A percentile compares a stretch with the other conserved stretches of the same genome.
Evolutionary conservation across 768 basidiomycete genomes (phyloP).

Genomic region (Megacollybia marginata): DNA sequence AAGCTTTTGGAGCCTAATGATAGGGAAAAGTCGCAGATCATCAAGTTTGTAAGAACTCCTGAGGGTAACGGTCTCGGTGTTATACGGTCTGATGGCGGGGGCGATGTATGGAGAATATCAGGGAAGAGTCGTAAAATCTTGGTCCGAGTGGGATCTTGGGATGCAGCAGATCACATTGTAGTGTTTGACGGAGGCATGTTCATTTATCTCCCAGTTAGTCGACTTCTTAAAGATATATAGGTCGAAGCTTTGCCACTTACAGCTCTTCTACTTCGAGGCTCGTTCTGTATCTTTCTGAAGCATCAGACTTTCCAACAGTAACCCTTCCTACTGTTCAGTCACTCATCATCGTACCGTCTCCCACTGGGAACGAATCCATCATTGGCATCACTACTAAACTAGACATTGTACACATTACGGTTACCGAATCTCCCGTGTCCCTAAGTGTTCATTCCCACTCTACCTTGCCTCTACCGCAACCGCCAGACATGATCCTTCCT

Average conservation of each 20-base stretch:
- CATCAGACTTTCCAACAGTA: conserved; percentile 27
- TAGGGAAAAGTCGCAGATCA: conserved; percentile 46
- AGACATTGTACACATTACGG: conserved; percentile 50
- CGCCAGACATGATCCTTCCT: conserved; percentile 54
- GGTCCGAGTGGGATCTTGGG: conserved; percentile 43
- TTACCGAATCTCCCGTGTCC: conserved; percentile 23
- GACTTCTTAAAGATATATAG: conserved; percentile 15
- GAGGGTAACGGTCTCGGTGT: conserved; percentile 72
- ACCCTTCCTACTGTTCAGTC: conserved; percentile 45
- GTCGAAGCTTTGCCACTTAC: conserved; percentile 51
- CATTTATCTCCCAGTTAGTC: not conserved
- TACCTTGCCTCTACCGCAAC: conserved; percentile 42
- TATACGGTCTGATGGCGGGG: conserved; percentile 45
- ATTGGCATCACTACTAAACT: conserved; percentile 60
- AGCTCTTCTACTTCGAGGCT: conserved; percentile 35
- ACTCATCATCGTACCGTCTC: conserved; percentile 62
- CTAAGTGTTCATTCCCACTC: conserved; percentile 35
- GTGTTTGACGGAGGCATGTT: conserved; percentile 56
- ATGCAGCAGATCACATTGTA: conserved; percentile 56
- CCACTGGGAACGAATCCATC: conserved; percentile 44
- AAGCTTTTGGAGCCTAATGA: conserved; percentile 29
- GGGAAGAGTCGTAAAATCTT: conserved; percentile 38
- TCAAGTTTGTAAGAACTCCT: conserved; percentile 67
- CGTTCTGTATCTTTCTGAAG: conserved; percentile 46
- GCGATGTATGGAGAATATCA: conserved; percentile 57